These are phyloP conservation scores for Xerocomus nothofagi DNA, from an alignment of 1,284 basidiomycete species.

Conservation along the genomic window DNA sequence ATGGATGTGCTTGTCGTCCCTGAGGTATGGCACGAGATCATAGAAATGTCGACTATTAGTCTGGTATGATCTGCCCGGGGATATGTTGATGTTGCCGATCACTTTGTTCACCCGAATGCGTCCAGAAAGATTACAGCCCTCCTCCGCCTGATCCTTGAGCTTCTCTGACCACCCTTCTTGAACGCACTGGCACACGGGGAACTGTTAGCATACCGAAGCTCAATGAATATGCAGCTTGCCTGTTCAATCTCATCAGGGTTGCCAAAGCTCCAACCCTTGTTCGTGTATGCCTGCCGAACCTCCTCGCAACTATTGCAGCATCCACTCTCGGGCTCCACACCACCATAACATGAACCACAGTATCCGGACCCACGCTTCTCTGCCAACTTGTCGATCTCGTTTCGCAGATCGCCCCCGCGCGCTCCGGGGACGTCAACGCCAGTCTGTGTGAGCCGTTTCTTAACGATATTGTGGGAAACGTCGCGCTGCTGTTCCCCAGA, in stretches of 20 bases:
- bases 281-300: slow-evolving; percentile 87
- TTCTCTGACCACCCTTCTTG: slow-evolving; percentile 95
- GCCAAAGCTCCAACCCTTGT: slow-evolving; percentile 92
- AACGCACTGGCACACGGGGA: slow-evolving; percentile 63
- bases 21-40: slow-evolving; percentile 94
- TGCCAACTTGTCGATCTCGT: slow-evolving; percentile 82
- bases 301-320: slow-evolving; percentile 98
- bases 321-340: slow-evolving; percentile 73
- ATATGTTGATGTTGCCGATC: slow-evolving; percentile 86
- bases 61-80: slow-evolving; percentile 93
- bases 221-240: slow-evolving; percentile 47
- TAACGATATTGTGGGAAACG: slow-evolving; percentile 85
- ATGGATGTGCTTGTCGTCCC: slow-evolving; percentile 83
- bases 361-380: slow-evolving; percentile 63
- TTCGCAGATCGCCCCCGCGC: slow-evolving; percentile 67
- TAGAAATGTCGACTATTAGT: slow-evolving; percentile 80
- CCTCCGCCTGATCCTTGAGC: slow-evolving; percentile 87
- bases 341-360: slow-evolving; percentile 98
- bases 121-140: slow-evolving; percentile 94
- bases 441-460: slow-evolving; percentile 70
- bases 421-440: slow-evolving; percentile 63
- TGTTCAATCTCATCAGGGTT: slow-evolving; percentile 93
- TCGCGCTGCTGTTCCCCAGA: slow-evolving; percentile 93
- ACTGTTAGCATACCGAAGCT: slow-evolving; percentile 1
- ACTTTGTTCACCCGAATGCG: slow-evolving; percentile 97